Conservation (phyloP, 768 basidiomycete species). For the Candolleomyces aberdarensis region DNA sequence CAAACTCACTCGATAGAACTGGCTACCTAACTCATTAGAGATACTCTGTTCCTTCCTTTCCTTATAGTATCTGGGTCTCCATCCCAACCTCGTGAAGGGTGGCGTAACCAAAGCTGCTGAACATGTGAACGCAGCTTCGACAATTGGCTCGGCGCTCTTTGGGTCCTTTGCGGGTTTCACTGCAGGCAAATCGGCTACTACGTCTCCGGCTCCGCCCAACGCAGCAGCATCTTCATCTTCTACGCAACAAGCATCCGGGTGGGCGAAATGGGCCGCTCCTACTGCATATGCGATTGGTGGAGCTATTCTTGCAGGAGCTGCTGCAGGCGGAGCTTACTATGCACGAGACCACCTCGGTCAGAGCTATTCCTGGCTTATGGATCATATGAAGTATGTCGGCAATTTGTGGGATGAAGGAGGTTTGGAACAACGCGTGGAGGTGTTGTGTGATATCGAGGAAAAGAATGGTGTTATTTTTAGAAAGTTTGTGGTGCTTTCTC, state of each 20-base stretch:
- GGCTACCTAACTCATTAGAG: constrained; percentile 4
- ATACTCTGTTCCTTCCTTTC: background rate
- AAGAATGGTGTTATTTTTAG: constrained; percentile 66
- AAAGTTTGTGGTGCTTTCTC: constrained; percentile 46
- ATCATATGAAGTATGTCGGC: constrained; percentile 89
- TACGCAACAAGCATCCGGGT: constrained; percentile 24
- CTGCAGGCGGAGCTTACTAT: constrained; percentile 82
- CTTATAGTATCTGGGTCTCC: constrained; percentile 77
- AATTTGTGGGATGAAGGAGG: constrained; percentile 78
- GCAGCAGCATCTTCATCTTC: constrained; percentile 3
- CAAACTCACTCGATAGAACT: background rate
- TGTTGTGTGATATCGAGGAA: constrained; percentile 57
- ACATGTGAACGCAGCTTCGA: constrained; percentile 64
- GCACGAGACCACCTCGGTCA: constrained; percentile 70
- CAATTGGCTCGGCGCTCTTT: constrained; percentile 58
- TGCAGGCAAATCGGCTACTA: constrained; percentile 37
- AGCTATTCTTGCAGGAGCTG: constrained; percentile 75
- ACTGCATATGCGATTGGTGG: constrained; percentile 72
- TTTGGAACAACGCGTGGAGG: constrained; percentile 59
- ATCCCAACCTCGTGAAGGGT: constrained; percentile 85
- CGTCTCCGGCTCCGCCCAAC: constrained; percentile 18
- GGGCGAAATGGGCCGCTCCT: constrained; percentile 63
- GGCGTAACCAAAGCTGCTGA: constrained; percentile 70
- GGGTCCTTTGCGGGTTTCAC: constrained; percentile 53
- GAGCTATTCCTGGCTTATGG: constrained; percentile 73